phyloP scores from a whole-genome alignment of 345 rosid species.

The Citrus trifoliata region DNA sequence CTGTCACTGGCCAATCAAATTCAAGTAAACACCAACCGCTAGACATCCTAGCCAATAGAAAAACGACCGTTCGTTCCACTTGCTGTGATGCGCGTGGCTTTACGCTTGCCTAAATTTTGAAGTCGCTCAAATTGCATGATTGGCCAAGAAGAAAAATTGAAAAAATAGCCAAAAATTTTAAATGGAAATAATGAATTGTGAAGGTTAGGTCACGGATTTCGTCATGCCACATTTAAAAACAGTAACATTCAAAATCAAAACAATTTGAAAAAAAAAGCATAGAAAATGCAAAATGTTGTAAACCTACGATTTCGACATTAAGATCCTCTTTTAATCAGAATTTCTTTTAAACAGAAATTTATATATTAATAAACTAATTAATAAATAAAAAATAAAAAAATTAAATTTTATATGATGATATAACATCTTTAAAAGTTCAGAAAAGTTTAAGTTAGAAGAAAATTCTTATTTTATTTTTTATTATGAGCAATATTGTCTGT shows the following conservation, averaged over 20 bases:
- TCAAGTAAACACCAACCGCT: background rate
- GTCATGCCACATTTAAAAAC: slow-evolving; percentile 27
- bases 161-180: background rate
- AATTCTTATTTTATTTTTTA: fast-evolving
- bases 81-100: background rate
- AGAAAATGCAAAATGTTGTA: background rate
- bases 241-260: background rate
- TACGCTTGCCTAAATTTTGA: background rate
- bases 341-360: fast-evolving
- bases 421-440: fast-evolving
- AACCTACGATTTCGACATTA: too few species aligned
- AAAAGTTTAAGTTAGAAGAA: fast-evolving
- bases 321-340: too few species aligned
- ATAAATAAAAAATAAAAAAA: too few species aligned
- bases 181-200: background rate
- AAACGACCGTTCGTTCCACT: background rate
- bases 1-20: background rate
- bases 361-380: fast-evolving
- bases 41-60: background rate
- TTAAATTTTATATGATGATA: too few species aligned
- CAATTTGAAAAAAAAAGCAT: background rate
- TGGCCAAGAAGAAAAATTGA: background rate
- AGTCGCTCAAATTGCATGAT: slow-evolving; percentile 6
- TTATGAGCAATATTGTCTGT: fast-evolving
- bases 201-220: slow-evolving; percentile 41